Base-by-base conservation (phyloP, 208 protist species). In the Trypanosoma conorhini region DNA sequence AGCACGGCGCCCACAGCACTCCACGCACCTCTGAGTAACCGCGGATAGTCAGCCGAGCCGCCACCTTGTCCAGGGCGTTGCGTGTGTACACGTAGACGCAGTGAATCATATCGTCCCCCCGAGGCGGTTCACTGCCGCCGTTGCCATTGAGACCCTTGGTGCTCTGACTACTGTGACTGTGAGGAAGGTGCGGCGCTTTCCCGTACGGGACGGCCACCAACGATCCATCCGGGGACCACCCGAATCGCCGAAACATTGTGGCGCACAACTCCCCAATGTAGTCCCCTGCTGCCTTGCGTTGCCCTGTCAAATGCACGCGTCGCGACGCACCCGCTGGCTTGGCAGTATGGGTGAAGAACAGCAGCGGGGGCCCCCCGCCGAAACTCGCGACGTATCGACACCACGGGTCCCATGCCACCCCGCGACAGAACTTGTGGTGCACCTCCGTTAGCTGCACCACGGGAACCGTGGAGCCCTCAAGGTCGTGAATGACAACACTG, bases 351-450 rank as follows among this genome's bases (percentile, higher is more conserved):
- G 81, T 83, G 72, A 89, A 89, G 72, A 80, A 88, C 51, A 89
- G 76, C 69, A 95, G 74, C 26, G 87, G 71, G n/a, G 91, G 91
- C 8, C 78, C 78, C 51, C 78, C 74, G 26, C 91, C 91, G 51
- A 92, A 93, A 22, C 79, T 92, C 60, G 76, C 77, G 21, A 93
- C 69, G 63, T 75, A 83, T 13, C 80, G 83, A 48, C 76, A 77
- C 88, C 91, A 96, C 56, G 87, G 91, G 66, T 96, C 91, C 88
- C 91, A 96, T 28, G 88, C 82, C 35, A 96, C 91, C 26, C 91
- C 91, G 38, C 88, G 87, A 70, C 91, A 96, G 67, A 96, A 96
- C 65, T 85, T 85, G 24, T 63, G 74, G 79, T 96, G 91, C 33
- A 79, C 70, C 48, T 93, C 85, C 2, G 67, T 72, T 19, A 92